Evolutionary conservation across 2,329 filamentous ascomycete genomes (phyloP).

Genomic region (Clarireedia homoeocarpa): DNA sequence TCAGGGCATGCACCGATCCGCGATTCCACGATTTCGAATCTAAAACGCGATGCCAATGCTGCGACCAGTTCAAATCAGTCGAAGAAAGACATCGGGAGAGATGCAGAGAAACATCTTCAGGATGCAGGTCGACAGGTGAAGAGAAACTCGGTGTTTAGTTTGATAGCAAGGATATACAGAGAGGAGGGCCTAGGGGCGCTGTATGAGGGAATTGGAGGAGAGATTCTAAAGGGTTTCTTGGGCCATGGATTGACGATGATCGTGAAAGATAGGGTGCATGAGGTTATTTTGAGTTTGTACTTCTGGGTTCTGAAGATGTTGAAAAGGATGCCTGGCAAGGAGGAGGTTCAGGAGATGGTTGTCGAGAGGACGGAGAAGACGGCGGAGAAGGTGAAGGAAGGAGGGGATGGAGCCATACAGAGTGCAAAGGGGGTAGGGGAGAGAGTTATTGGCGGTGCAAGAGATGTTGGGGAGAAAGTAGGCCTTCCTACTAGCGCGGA

Average conservation of each 20-base stretch:
- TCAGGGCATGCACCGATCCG: too few relatives aligned
- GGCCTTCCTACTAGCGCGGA: not conserved
- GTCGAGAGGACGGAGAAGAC: slow-evolving; percentile 11
- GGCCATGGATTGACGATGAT: slow-evolving; percentile 83
- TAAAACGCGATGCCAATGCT: slow-evolving; percentile 24
- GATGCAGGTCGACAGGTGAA: slow-evolving; percentile 22
- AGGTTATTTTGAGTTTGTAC: slow-evolving; percentile 63
- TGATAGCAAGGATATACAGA: slow-evolving; percentile 48
- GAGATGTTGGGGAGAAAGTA: not conserved
- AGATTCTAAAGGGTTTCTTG: slow-evolving; percentile 77
- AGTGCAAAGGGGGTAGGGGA: not conserved
- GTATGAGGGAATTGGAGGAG: slow-evolving; percentile 69
- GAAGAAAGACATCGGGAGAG: slow-evolving; percentile 9
- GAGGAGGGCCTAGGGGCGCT: slow-evolving; percentile 61
- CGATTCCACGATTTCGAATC: slow-evolving; percentile 19
- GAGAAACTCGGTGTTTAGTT: slow-evolving; percentile 51
- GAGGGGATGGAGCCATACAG: slow-evolving; percentile 13
- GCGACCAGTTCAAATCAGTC: slow-evolving; percentile 26
- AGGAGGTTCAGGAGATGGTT: slow-evolving; percentile 30
- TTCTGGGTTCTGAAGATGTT: slow-evolving; percentile 50
- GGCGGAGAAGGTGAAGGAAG: slow-evolving; percentile 17
- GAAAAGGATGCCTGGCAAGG: slow-evolving; percentile 35
- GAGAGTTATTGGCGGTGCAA: not conserved
- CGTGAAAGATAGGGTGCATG: slow-evolving; percentile 71
- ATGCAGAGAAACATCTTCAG: not conserved